Conservation (phyloP, 2,329 filamentous ascomycete species). For the Aureobasidium sp. region DNA sequence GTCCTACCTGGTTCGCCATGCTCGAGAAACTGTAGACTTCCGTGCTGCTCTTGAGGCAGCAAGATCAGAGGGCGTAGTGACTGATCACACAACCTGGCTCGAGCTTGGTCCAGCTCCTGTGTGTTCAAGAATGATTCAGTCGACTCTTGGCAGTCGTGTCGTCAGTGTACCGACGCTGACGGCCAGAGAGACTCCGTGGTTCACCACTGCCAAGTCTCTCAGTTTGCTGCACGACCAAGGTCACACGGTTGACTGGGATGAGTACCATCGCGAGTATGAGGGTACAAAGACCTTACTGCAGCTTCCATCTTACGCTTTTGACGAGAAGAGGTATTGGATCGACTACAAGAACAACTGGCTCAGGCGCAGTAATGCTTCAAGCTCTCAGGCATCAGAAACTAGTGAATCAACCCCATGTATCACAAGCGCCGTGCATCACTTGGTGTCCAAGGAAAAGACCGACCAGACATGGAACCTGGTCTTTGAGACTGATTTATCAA, state of each 20-base stretch:
- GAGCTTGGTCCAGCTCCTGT: constrained; percentile 45
- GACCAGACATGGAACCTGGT: no score
- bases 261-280: constrained; percentile 50
- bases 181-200: constrained; percentile 38
- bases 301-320: constrained; percentile 40
- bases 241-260: constrained; percentile 53
- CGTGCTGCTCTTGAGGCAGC: constrained; percentile 21
- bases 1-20: constrained; percentile 21
- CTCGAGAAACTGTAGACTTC: constrained; percentile 38
- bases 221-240: constrained; percentile 55
- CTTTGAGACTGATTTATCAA: no score
- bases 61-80: constrained; percentile 25
- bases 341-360: constrained; percentile 31
- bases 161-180: constrained; percentile 35
- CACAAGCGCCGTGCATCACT: constrained; percentile 30
- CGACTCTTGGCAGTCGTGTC: constrained; percentile 24
- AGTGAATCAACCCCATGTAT: constrained; percentile 1
- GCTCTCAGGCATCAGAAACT: not conserved
- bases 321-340: constrained; percentile 34
- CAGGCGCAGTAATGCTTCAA: constrained; percentile 23
- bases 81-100: constrained; percentile 34
- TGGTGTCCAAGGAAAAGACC: no score
- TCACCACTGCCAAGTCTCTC: constrained; percentile 28
- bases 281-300: constrained; percentile 41
- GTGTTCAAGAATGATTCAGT: constrained; percentile 40